Evolutionary conservation across 371 early-diverging fungal genomes (phyloP), one percentile per base, ranked within the genome.

Genomic region (Actinomortierella wolfii): DNA sequence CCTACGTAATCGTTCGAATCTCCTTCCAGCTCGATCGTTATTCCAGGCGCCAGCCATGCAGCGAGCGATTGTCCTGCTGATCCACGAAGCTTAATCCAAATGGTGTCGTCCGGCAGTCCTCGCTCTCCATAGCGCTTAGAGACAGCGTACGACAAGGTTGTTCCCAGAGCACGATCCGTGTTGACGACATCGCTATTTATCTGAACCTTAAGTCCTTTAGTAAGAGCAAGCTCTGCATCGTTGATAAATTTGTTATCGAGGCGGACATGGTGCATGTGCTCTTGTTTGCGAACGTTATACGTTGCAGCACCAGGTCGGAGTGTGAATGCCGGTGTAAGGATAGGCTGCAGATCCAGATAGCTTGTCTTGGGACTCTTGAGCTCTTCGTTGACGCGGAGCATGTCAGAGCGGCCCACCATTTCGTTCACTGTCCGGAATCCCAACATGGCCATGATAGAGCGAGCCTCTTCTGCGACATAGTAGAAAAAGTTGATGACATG

Each of bases 1-100:
- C 98, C 98, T 45, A 96, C 97, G 67, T 97, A 98, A 80, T 97
- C 98, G 82, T 98, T 98, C 20, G 96, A 87, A 71, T 97, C 98
- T 61, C 98, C 98, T 76, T 98, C 97, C 47, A 98, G 81, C 61
- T 94, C 94, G 29, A 98, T 81, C 28, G 90, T 87, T 56, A 97
- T 81, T 66, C 97, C 97, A n/a, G 88, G 83, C 24, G 94, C 93
- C 48, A 97, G 78, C 86, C 96, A 98, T 24, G 96, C 97, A 67
- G 96, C 98, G 45, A 96, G 83, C 4, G 94, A 93, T 82, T 98
- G 98, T 64, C 98, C 98, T 6, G 97, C 98, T 40, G 95, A 95
- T n/a, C 98, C 98, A 28, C 71, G 86, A 56, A 96, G 79, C 51
- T 86, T 88, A 67, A 96, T 82, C 58, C 91, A 89, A 64, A 98